A percentile compares a stretch with the other conserved stretches of the same genome.
These are phyloP conservation scores for Ophiostoma novo-ulmi DNA, from an alignment of 2,329 filamentous ascomycete species.

Conservation along the genomic window DNA sequence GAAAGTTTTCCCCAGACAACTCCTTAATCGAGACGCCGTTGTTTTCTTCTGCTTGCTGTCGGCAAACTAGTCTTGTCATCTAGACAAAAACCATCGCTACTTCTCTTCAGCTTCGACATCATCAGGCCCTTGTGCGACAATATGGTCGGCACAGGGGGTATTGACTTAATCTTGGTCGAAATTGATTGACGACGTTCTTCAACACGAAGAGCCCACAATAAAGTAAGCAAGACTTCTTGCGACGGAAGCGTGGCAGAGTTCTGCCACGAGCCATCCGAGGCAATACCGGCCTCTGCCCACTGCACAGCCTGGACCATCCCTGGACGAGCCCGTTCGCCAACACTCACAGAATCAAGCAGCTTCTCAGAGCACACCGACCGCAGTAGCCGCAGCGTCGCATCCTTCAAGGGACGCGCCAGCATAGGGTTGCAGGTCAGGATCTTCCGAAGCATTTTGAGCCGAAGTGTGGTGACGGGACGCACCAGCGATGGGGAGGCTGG, in stretches of 20 bases:
- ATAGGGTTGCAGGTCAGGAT: constrained; percentile 68
- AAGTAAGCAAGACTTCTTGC: constrained; percentile 44
- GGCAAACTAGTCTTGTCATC: not conserved
- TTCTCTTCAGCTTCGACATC: not conserved
- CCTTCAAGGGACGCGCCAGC: constrained; percentile 66
- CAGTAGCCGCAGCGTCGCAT: constrained; percentile 70
- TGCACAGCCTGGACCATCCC: constrained; percentile 27
- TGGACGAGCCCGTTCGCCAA: constrained; percentile 37
- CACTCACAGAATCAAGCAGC: constrained; percentile 41
- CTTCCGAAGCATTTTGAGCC: constrained; percentile 57
- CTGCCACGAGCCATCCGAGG: constrained; percentile 33
- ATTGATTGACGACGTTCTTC: constrained; percentile 39
- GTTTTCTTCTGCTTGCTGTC: constrained; percentile 6
- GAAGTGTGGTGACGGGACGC: constrained; percentile 52
- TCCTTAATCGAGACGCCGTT: constrained; percentile 6
- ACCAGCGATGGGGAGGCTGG: constrained; percentile 43
- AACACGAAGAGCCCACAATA: constrained; percentile 44
- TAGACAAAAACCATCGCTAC: not conserved
- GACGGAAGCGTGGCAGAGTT: constrained; percentile 41
- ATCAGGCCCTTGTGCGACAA: not conserved
- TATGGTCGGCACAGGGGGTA: not conserved
- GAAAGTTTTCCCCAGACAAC: not conserved
- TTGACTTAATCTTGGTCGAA: constrained; percentile 22
- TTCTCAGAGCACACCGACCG: constrained; percentile 60
- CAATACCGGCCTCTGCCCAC: constrained; percentile 33